Base-by-base conservation (phyloP, 2,329 filamentous ascomycete species). In the Boeremia lycopersici region DNA sequence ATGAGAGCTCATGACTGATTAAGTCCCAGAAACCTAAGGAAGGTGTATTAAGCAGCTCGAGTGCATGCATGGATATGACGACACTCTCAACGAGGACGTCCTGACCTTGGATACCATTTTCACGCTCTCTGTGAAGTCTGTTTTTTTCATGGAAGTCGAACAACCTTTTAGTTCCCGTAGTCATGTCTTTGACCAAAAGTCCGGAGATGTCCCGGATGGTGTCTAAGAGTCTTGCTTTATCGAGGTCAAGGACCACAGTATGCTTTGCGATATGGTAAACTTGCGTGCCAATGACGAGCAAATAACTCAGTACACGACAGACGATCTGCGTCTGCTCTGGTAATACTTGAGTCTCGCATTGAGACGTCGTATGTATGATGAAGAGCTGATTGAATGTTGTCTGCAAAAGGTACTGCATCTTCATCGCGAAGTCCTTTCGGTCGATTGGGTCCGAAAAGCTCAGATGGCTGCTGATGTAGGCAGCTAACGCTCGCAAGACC, bases 401-500 rank as follows among this genome's bases (percentile, higher is more conserved):
- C 38, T 78, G 72, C 30, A 76, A 68, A 12, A 82, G 56, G n/a
- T 72, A 70, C 13, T 70, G 70, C 40, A 81, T 67, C 50, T 76
- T 77, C 15, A 69, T 62, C 4, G 80, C 70, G 59, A 81, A 85
- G 4, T 72, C 68, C 25, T 62, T 69, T 15, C 84, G 78, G 64
- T 86, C 84, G 15, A 85, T 72, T 0, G 80, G 73, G 63, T 86
- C 84, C 28, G 78, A 72, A 59, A 86, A 86, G 36, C 76, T 76
- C 2, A 86, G 62, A 36, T 74, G 73, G 4, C 76, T 73, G 8
- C 79, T 79, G 36, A 81, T 62, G 58, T 85, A 87, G 23, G 70
- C 71, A 28, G 83, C 71, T 19, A 84, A 52, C 11, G 78, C 78
- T 48, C 80, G 75, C n/a, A 79, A 61, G 30, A 78, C 57, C 2